Percentiles rank a stretch among this genome's conserved stretches.
These are phyloP conservation scores for Detonula confervacea DNA, from an alignment of 352 stramenopile species.

Conservation along the genomic window DNA sequence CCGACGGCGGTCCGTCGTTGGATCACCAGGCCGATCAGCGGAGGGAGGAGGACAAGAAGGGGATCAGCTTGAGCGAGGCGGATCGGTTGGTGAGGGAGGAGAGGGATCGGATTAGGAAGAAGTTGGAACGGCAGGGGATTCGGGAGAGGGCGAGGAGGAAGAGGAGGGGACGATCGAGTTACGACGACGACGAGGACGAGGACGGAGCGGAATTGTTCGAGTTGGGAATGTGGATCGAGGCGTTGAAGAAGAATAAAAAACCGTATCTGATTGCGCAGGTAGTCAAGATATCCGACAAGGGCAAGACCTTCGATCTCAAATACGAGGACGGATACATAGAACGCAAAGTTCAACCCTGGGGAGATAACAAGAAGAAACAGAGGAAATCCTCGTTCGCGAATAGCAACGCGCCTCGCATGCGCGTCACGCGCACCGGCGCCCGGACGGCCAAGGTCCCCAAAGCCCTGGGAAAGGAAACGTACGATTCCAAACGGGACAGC, in stretches of 20 bases:
- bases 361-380: slow-evolving; percentile 15
- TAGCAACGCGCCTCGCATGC: slow-evolving; percentile 82
- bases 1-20: slow-evolving; percentile 90
- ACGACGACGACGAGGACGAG: slow-evolving; percentile 30
- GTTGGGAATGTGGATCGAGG: slow-evolving; percentile 84
- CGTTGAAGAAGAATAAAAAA: slow-evolving; percentile 89
- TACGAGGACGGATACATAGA: slow-evolving; percentile 83
- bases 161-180: slow-evolving; percentile 1
- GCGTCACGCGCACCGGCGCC: slow-evolving; percentile 69
- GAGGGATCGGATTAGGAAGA: slow-evolving; percentile 41
- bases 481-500: slow-evolving; percentile 96
- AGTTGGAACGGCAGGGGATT: slow-evolving; percentile 52
- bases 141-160: slow-evolving; percentile 52
- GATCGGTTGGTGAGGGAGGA: slow-evolving; percentile 68
- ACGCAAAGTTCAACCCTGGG: slow-evolving; percentile 54
- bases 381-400: neutral
- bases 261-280: slow-evolving; percentile 84
- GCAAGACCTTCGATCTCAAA: slow-evolving; percentile 74
- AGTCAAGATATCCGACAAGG: slow-evolving; percentile 72
- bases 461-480: slow-evolving; percentile 91
- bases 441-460: slow-evolving; percentile 50
- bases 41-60: slow-evolving; percentile 51
- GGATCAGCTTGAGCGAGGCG: slow-evolving; percentile 58
- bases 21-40: slow-evolving; percentile 90
- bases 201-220: slow-evolving; percentile 63